Evolutionary conservation across 2,329 filamentous ascomycete species (phyloP), one percentile per base, ranked within the genome.

Genomic region (Nakataea oryzae): DNA sequence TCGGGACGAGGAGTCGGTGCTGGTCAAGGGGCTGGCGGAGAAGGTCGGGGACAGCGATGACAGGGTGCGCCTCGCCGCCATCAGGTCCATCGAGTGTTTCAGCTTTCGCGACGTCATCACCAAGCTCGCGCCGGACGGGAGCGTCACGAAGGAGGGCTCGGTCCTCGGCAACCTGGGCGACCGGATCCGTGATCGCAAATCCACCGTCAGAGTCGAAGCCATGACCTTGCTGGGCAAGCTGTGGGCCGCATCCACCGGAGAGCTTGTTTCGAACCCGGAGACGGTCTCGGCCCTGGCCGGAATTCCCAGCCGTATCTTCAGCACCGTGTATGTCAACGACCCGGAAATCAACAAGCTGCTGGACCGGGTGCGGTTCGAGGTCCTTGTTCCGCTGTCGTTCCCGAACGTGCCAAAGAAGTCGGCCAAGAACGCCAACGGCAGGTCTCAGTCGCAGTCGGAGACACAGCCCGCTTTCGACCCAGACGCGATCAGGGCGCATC

Each of bases 211-310:
- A 63, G 86, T 90, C 54, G 91, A 93, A 68, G 93, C 91, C 28
- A 96, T 96, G 84, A 88, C 86, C 60, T 80, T 96, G 11, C 78
- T 97, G 1, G 90, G 86, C 13, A 90, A 87, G 65, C 86, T 97
- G 30, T 99, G 95, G 95, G 93, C 91, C n/a, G 93, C 96, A 24
- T 93, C 91, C 14, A 86, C 88, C 24, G 90, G 91, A 24, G 93
- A 96, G 69, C 89, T 99, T 68, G 86, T 90, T 28, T 85, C 88
- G 61, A 91, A 90, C 17, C 89, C 93, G 68, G 91, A 96, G 67
- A 79, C 82, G 24, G 88, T 96, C 26, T 78, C 85, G 12, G 83
- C 93, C n/a, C 78, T 99, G 14, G 88, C 87, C 8, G 87, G 87
- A 28, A 91, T 96, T 54, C 93, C 95, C 2, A 89, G 89, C 1